These are phyloP conservation scores for Amaranthus tricolor DNA, from an alignment of 179 eudicot species.

Conservation along the genomic window DNA sequence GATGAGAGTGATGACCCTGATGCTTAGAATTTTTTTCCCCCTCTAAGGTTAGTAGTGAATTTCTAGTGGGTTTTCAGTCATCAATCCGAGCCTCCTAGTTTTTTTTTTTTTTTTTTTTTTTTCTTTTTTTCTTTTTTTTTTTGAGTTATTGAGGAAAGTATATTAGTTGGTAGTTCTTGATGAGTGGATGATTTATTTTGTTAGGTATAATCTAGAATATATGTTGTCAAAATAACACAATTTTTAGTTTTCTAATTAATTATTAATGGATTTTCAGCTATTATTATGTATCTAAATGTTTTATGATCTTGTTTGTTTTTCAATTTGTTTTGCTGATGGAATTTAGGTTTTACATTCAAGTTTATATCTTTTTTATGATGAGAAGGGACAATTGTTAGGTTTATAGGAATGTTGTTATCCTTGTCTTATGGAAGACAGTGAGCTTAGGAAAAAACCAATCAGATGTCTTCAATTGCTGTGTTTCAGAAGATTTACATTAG, in stretches of 20 bases:
- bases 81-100: too few relatives aligned
- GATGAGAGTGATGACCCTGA: slow-evolving; percentile 42
- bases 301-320: neutral
- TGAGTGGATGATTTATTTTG: neutral
- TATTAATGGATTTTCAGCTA: neutral
- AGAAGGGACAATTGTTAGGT: neutral
- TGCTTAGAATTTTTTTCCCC: slow-evolving; percentile 23
- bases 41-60: slow-evolving; percentile 15
- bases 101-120: neutral
- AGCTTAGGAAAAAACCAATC: neutral
- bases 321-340: neutral
- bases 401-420: neutral
- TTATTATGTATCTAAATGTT: neutral
- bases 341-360: too few relatives aligned
- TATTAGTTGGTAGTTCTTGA: neutral
- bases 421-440: neutral
- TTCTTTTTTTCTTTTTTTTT: neutral
- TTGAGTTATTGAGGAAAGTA: neutral
- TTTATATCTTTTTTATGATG: too few relatives aligned
- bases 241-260: neutral
- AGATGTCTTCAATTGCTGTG: neutral
- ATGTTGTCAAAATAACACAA: neutral
- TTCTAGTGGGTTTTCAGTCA: neutral
- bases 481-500: neutral
- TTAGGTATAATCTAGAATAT: slow-evolving; percentile 1